Evolutionary conservation across 345 rosid genomes (phyloP).

Genomic region (Litchi chinensis): DNA sequence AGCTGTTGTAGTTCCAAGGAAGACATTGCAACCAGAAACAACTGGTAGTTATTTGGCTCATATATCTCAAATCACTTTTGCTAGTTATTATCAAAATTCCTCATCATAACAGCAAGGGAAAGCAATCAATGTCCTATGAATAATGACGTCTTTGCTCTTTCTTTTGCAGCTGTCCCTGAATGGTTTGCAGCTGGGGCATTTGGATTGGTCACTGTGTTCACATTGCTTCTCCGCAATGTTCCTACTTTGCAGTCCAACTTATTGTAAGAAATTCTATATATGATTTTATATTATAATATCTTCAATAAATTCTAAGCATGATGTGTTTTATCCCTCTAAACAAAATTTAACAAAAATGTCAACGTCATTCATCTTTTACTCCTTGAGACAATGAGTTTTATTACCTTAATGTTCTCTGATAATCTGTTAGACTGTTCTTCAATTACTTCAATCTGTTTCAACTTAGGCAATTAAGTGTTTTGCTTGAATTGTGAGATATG

Average conservation of each 20-base stretch:
- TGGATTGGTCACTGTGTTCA: constrained; percentile 78
- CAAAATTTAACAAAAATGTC: neutral
- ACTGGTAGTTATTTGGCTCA: constrained; percentile 49
- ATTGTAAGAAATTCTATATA: constrained; percentile 51
- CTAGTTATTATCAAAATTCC: constrained; percentile 11
- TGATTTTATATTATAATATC: neutral
- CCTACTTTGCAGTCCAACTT: constrained; percentile 84
- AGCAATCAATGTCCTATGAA: constrained; percentile 6
- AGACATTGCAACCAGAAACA: constrained; percentile 77
- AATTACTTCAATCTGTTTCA: neutral
- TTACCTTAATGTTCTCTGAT: neutral
- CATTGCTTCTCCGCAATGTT: constrained; percentile 87
- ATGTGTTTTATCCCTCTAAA: neutral
- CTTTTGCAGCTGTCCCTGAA: constrained; percentile 84
- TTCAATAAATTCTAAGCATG: neutral
- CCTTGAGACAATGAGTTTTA: constrained; percentile 16
- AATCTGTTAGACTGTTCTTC: neutral
- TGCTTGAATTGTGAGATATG: neutral
- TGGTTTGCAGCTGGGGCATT: constrained; percentile 98
- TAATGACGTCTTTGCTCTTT: neutral
- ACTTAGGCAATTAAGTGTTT: neutral
- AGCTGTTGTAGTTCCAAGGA: constrained; percentile 89
- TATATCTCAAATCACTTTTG: neutral
- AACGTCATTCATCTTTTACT: neutral
- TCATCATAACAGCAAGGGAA: neutral